A percentile compares a stretch with the other conserved stretches of the same genome.
Conservation (phyloP, 495 filamentous ascomycete species). For the Parathielavia hyrcaniae region DNA sequence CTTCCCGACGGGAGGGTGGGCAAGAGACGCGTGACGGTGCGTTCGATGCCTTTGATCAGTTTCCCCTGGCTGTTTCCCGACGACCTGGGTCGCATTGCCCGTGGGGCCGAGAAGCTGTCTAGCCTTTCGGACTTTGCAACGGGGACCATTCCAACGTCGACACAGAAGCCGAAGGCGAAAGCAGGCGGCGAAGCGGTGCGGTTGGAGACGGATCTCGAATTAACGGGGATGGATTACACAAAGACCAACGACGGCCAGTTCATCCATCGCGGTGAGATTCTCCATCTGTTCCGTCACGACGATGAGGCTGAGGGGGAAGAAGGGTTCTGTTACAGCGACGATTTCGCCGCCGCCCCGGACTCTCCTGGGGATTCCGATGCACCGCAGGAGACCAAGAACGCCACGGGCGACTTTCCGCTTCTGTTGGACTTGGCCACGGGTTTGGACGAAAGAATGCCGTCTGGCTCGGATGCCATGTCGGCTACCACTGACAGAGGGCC, state of each 20-base stretch:
- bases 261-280: slow-evolving; percentile 32
- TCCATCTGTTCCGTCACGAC: slow-evolving; percentile 29
- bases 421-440: background rate
- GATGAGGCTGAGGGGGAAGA: slow-evolving; percentile 25
- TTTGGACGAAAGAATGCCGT: background rate
- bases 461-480: background rate
- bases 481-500: background rate
- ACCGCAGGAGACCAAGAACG: background rate
- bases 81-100: slow-evolving; percentile 67
- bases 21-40: slow-evolving; percentile 34
- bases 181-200: background rate
- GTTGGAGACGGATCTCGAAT: slow-evolving; percentile 6
- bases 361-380: background rate
- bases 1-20: slow-evolving; percentile 34
- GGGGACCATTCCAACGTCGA: background rate
- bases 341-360: background rate
- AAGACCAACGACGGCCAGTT: slow-evolving; percentile 25
- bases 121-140: slow-evolving; percentile 1
- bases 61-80: slow-evolving; percentile 87
- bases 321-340: slow-evolving; percentile 1
- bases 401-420: background rate
- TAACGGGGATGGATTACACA: slow-evolving; percentile 19
- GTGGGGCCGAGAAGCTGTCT: slow-evolving; percentile 7
- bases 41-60: slow-evolving; percentile 72
- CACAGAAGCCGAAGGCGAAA: background rate